Evolutionary conservation across 2,329 filamentous ascomycete genomes (phyloP), one percentile per base, ranked within the genome.

Genomic region (Epichloe sibirici): DNA sequence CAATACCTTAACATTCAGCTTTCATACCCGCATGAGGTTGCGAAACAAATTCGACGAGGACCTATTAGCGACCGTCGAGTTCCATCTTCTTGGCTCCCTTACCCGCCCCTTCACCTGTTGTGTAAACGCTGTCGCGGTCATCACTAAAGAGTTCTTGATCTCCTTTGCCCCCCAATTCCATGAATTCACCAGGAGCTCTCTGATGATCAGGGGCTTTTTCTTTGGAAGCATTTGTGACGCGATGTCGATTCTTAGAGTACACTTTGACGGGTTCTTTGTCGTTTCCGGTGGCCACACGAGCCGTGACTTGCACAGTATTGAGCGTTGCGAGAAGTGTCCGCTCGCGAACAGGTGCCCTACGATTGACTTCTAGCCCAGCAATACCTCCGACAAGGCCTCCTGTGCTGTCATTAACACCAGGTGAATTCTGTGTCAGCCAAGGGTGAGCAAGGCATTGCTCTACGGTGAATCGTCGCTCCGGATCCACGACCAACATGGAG

Each of bases 391-490:
- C 90, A 23, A 98, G 76, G 5, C 91, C 90, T 63, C 94, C 90
- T 15, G 90, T 96, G 69, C 90, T 95, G 70, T 96, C 91, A 56
- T 83, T 83, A 34, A 85, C 74, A 55, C 77, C 82, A 38, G 79
- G 72, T 13, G 66, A 57, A 42, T 71, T 78, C 57, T 81, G 77
- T 0, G 82, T 89, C 51, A 89, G 80, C 93, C 93, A 98, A 0
- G 91, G 90, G 64, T 98, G 93, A 58, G 86, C 75, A 9, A 98
- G 77, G 63, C 93, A 97, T 61, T 95, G 82, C 57, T 97, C 90
- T 55, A 98, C 82, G 0, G 87, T 91, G 67, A 86, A 91, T 48
- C 93, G 83, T 66, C 85, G 81, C 31, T 88, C 82, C 2, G 89
- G 84, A 57, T 96, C 84, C 37, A 96, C 90, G 2, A 88, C 86